Evolutionary conservation across 768 basidiomycete species (phyloP).

Genomic region (Pleurotus pulmonarius): DNA sequence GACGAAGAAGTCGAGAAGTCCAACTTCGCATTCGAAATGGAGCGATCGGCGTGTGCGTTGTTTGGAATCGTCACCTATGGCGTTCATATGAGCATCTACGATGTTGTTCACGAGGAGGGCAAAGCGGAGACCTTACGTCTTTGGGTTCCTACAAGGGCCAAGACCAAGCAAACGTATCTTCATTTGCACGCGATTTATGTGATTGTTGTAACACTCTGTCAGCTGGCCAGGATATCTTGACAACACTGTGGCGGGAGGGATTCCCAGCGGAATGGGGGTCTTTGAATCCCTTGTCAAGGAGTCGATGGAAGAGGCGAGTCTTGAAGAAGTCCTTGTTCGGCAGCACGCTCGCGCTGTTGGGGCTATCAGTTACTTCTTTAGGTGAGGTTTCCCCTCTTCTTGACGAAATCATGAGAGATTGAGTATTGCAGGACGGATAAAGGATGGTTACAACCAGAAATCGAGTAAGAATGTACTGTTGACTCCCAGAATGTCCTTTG

Average conservation of each 20-base stretch:
- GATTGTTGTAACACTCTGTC: not conserved
- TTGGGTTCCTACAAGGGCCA: conserved; percentile 86
- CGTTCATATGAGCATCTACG: conserved; percentile 83
- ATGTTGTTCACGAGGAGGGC: conserved; percentile 29
- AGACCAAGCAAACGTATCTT: conserved; percentile 85
- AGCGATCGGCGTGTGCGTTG: conserved; percentile 82
- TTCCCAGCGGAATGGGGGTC: conserved; percentile 70
- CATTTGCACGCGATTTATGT: not conserved
- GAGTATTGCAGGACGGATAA: conserved; percentile 40
- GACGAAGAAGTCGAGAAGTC: conserved; percentile 26
- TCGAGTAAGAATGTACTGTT: conserved; percentile 53
- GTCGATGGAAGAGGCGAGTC: conserved; percentile 89
- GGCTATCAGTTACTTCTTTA: conserved; percentile 77
- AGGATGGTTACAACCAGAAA: conserved; percentile 86
- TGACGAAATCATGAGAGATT: not conserved
- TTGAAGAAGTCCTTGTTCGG: conserved; percentile 62
- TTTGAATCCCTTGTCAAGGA: conserved; percentile 85
- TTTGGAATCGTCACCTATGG: conserved; percentile 93
- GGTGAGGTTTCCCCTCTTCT: conserved; percentile 33
- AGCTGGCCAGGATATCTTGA: conserved; percentile 87
- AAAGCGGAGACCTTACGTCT: conserved; percentile 46
- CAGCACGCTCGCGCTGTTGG: conserved; percentile 60
- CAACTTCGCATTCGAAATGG: conserved; percentile 85
- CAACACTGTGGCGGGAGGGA: conserved; percentile 91
- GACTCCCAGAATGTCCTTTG: too few relatives aligned